Evolutionary conservation across 331 rosid species (phyloP).

Genomic region (Quercus lobata): DNA sequence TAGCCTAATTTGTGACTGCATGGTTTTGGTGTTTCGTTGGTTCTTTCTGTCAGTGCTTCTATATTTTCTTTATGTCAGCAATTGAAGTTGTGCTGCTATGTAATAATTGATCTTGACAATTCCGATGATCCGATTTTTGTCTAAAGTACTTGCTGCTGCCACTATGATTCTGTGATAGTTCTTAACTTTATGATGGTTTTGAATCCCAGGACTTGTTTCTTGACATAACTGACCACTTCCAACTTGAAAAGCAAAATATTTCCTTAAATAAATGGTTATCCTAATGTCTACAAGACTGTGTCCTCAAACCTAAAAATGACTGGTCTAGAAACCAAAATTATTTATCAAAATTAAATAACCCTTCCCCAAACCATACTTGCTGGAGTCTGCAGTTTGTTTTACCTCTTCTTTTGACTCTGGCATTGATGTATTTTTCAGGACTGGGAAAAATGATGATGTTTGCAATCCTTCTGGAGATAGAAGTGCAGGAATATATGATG

Average conservation of each 20-base stretch:
- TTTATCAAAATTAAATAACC: not conserved
- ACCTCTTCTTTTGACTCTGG: constrained; percentile 14
- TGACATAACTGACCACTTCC: not conserved
- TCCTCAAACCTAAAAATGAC: not conserved
- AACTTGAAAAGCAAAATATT: not conserved
- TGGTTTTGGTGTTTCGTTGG: not conserved
- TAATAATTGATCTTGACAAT: not conserved
- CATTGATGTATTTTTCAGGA: constrained; percentile 30
- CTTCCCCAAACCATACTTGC: not conserved
- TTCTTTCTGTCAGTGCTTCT: not conserved
- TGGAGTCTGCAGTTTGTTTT: constrained; percentile 11
- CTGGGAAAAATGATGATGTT: constrained; percentile 46
- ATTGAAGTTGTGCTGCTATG: not conserved
- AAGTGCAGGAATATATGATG: constrained; percentile 48
- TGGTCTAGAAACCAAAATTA: not conserved
- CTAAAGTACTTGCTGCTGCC: no score
- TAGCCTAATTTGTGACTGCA: not conserved
- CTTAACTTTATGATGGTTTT: not conserved
- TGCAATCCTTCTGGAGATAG: constrained; percentile 39
- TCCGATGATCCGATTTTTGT: not conserved
- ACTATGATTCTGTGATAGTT: no score
- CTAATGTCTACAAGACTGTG: not conserved
- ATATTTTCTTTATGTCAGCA: not conserved
- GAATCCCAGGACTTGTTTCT: not conserved
- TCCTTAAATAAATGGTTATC: not conserved